A percentile compares a stretch with the other conserved stretches of the same genome.
These are phyloP conservation scores for Suillus spraguei DNA, from an alignment of 768 basidiomycete species.

Conservation along the genomic window DNA sequence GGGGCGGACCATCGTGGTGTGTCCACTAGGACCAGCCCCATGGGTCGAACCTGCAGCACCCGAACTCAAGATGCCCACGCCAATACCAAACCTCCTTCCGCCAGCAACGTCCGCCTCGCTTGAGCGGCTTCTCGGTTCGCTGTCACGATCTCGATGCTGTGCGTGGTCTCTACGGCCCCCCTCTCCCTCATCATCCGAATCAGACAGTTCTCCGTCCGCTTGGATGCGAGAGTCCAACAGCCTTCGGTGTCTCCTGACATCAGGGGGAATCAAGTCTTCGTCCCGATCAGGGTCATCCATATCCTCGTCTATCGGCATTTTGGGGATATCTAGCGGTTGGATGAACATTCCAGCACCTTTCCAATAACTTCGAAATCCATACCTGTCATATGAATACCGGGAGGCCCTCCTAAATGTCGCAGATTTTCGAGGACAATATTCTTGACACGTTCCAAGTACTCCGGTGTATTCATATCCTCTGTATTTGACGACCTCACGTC, in stretches of 20 bases:
- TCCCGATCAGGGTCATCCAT: conserved; percentile 81
- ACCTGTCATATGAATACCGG: conserved; percentile 92
- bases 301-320: conserved; percentile 81
- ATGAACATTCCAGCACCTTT: neutral
- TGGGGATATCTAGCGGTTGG: conserved; percentile 68
- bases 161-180: conserved; percentile 77
- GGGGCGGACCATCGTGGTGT: conserved; percentile 47
- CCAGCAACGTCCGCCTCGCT: conserved; percentile 46
- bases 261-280: conserved; percentile 77
- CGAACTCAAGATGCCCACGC: conserved; percentile 72
- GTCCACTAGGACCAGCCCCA: conserved; percentile 76
- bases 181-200: conserved; percentile 97
- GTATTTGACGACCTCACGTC: conserved; percentile 95
- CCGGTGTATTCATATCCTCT: conserved; percentile 91
- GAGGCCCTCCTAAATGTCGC: conserved; percentile 83
- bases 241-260: conserved; percentile 75
- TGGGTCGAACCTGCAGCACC: conserved; percentile 57
- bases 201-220: conserved; percentile 87
- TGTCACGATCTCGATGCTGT: conserved; percentile 55
- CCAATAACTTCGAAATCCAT: conserved; percentile 21
- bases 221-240: conserved; percentile 82
- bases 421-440: conserved; percentile 91
- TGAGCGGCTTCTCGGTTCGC: conserved; percentile 41
- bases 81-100: conserved; percentile 62
- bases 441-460: conserved; percentile 93